Evolutionary conservation across 352 stramenopile species (phyloP).

Genomic region (Globisporangium recalcitrans): DNA sequence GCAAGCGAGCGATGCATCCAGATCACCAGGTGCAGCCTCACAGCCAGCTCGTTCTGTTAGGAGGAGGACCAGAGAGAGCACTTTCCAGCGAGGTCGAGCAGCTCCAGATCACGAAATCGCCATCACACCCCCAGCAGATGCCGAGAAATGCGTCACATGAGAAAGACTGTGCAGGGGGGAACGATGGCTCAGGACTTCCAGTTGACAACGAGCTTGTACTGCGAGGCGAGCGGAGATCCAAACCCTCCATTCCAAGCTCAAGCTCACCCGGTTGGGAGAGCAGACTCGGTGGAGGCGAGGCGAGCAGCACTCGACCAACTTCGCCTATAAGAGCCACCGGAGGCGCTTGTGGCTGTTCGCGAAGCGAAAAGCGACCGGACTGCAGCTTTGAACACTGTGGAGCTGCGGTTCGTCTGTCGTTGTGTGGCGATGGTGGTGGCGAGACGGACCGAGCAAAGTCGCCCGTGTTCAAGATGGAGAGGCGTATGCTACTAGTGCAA

Average conservation of each 20-base stretch:
- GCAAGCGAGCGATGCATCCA: not conserved
- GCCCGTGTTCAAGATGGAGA: conserved; percentile 13
- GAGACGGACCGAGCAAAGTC: not conserved
- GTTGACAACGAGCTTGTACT: not conserved
- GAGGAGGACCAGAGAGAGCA: not conserved
- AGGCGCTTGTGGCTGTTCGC: conserved; percentile 4
- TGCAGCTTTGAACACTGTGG: conserved; percentile 8
- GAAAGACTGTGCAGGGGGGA: not conserved
- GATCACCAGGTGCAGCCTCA: not conserved
- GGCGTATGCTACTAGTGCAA: too few relatives aligned
- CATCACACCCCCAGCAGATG: not conserved
- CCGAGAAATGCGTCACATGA: not conserved
- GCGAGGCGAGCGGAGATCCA: conserved; percentile 3
- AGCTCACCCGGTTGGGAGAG: not conserved
- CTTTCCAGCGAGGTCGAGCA: not conserved
- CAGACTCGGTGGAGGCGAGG: not conserved
- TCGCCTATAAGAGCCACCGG: not conserved
- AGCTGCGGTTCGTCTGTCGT: conserved; percentile 4
- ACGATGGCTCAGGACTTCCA: not conserved
- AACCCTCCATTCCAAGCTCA: not conserved
- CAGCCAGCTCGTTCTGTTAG: not conserved
- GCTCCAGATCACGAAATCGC: not conserved
- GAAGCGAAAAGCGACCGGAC: conserved; percentile 5
- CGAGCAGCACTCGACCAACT: not conserved
- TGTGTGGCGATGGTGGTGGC: not conserved